Percentiles rank a stretch among this genome's conserved stretches.
Conservation (phyloP, 1,284 basidiomycete species). For the Schizopora paradoxa region DNA sequence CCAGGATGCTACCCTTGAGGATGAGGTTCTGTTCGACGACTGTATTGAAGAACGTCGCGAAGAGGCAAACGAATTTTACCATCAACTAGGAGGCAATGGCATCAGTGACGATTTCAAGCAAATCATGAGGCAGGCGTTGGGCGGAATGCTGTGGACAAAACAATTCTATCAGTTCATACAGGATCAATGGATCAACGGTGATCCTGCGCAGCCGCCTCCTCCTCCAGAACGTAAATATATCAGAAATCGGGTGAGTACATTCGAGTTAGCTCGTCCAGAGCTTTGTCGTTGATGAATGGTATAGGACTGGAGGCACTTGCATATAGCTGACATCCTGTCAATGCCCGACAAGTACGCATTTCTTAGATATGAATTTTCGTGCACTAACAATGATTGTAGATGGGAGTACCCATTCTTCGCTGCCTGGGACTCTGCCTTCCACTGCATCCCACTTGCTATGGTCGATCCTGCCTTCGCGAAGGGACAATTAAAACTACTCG, state of each 20-base stretch:
- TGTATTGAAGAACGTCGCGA: slow-evolving; percentile 82
- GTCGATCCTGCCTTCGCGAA: slow-evolving; percentile 95
- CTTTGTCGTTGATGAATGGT: slow-evolving; percentile 4
- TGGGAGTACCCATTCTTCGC: slow-evolving; percentile 99
- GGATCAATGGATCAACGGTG: slow-evolving; percentile 93
- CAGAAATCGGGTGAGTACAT: slow-evolving; percentile 66
- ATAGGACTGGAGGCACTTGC: slow-evolving; percentile 91
- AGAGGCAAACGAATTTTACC: slow-evolving; percentile 96
- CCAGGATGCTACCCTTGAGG: slow-evolving; percentile 76
- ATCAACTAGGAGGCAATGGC: slow-evolving; percentile 70
- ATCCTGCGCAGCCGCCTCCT: slow-evolving; percentile 91
- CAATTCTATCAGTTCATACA: slow-evolving; percentile 96
- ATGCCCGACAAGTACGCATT: slow-evolving; percentile 94
- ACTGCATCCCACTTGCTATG: slow-evolving; percentile 94
- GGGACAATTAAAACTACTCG: slow-evolving; percentile 94
- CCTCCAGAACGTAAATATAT: slow-evolving; percentile 85
- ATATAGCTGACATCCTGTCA: slow-evolving; percentile 92
- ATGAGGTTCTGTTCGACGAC: slow-evolving; percentile 89
- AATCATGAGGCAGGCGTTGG: slow-evolving; percentile 95
- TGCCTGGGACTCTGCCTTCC: slow-evolving; percentile 96
- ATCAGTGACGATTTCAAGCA: slow-evolving; percentile 91
- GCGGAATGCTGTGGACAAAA: slow-evolving; percentile 99
- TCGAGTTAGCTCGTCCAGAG: neutral
- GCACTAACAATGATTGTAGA: slow-evolving; percentile 31
- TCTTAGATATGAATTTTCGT: neutral